phyloP scores from a whole-genome alignment of 345 rosid species.

The Eucalyptus marginata region DNA sequence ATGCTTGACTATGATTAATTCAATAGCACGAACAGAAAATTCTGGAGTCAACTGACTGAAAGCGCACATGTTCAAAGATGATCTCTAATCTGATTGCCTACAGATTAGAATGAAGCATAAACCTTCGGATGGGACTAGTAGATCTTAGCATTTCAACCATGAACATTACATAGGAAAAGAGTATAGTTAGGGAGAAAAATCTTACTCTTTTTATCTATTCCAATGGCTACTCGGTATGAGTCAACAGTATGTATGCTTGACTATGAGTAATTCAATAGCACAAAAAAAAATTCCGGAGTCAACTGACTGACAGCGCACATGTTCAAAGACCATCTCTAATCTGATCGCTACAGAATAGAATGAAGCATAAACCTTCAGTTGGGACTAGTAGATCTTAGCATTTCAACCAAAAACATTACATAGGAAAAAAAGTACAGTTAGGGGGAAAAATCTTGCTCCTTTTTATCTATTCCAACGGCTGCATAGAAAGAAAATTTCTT shows the following conservation, averaged over 20 bases:
- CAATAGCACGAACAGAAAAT: neutral
- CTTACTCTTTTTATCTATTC: constrained; percentile 76
- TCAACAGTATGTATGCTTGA: neutral
- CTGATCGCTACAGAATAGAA: neutral
- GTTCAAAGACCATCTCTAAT: neutral
- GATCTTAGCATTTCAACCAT: neutral
- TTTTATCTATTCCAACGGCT: constrained; percentile 71
- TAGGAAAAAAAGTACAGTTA: neutral
- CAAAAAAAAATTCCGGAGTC: neutral
- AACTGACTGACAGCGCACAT: neutral
- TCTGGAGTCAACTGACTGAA: neutral
- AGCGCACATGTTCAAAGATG: neutral
- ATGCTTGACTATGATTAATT: neutral
- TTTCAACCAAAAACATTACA: neutral
- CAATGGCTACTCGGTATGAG: constrained; percentile 25
- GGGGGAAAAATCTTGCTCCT: constrained; percentile 24
- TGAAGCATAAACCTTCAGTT: neutral
- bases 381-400: neutral
- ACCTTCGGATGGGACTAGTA: neutral
- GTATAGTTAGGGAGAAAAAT: neutral
- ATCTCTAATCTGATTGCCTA: neutral
- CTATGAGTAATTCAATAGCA: neutral
- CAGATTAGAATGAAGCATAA: neutral
- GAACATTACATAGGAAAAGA: neutral
- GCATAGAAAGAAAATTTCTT: constrained; percentile 75